Base-by-base conservation (phyloP, 2,329 filamentous ascomycete species). In the Fusarium albidum region DNA sequence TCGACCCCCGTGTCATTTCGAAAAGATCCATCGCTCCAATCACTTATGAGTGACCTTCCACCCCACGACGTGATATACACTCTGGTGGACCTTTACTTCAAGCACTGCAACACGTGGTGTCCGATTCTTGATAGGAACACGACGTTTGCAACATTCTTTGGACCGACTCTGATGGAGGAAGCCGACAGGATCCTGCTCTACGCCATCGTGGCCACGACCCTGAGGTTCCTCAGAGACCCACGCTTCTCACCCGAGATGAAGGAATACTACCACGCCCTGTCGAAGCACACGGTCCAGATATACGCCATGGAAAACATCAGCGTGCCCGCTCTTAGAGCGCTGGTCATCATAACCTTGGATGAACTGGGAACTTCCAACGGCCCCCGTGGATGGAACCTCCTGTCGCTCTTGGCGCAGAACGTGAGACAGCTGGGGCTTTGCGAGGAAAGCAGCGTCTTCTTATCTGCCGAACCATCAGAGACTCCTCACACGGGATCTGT, bases 31-130 rank as follows among this genome's bases (percentile, higher is more conserved):
- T 70, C 70, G 0, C 60, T 70, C 7, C 57, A 73, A n/a, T 68
- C 71, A 13, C 71, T 71, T 68, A 80, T 65, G 59, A 75, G 64
- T 66, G 74, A 85, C 46, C 77, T 86, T 1, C 84, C 84, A 3
- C 82, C 84, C 0, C 83, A 85, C 55, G 83, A 86, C 57, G 73
- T 86, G 11, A 69, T 86, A 4, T 86, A 85, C 54, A 81, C 79
- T 3, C 71, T 87, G 3, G 82, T 84, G 13, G 83, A 86, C 55
- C 72, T 86, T 8, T 87, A 84, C 69, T 86, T 87, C 73, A 85
- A 84, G 61, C 83, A 87, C 66, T 82, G 84, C 66, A 86, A 86
- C 60, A 83, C 83, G 0, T 87, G 84, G 84, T 78, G 75, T 42
- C 76, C 76, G 0, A 77, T 78, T 11, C 70, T 78, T 10, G 75